Base-by-base conservation (phyloP, 306 rosid genomes). In the Sicyos edulis region DNA sequence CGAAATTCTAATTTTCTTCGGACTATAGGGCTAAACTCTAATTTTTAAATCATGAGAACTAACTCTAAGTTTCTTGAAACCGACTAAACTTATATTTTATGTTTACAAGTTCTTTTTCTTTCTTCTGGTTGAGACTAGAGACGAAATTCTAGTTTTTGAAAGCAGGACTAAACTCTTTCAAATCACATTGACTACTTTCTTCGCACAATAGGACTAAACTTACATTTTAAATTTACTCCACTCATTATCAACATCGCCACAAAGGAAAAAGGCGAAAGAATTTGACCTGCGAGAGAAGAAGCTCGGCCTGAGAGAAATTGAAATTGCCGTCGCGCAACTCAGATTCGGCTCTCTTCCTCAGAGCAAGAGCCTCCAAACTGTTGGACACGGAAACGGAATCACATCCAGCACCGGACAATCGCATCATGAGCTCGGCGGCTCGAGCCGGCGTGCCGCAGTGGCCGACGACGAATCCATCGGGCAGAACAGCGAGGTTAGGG, bases 301-400 rank as follows among this genome's bases (percentile, higher is more conserved):
- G 74, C 62, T 88, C 96, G 49, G 96, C 92, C 76, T 85, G 76
- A 3, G 77, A 29, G 75, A 88, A 88, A 79, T 87, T 82, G 16
- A 78, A 74, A 10, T n/a, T n/a, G n/a, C n/a, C n/a, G n/a, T 78
- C 82, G 9, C 72, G 55, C 24, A 78, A 74, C 71, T 83, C 90
- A 58, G 50, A 32, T 70, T 83, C 84, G 2, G 93, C 96, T 37
- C 82, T 87, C 83, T 87, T 88, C 78, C 88, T 85, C 71, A 90
- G 63, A 22, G 96, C 91, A 65, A 90, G 91, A 29, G 96, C 96
- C 75, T 88, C 89, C 83, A 92, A 83, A 73, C 91, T 78, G 62
- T 4, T 84, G 45, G 78, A 71, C 6, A 81, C 75, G 52, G 42
- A 79, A 44, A 50, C 50, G 1, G 75, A 52, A 65, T 67, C 78